Base-by-base conservation (phyloP, 129 eudicot species). In the Escallonia herrerae region DNA sequence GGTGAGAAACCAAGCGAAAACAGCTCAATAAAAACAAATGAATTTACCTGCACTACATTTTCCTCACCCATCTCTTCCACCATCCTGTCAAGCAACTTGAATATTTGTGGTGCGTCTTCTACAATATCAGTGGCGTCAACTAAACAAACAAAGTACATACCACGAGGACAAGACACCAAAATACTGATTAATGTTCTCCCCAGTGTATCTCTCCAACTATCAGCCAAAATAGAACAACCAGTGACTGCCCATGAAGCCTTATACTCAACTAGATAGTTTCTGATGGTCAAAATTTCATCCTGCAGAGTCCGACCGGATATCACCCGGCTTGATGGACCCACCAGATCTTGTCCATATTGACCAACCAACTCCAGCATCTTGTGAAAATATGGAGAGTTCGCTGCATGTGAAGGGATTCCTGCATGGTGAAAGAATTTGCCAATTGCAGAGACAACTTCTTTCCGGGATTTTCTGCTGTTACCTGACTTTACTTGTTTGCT, bases 11-110 rank as follows among this genome's bases (percentile, higher is more conserved):
- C 54, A 56, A 45, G 52, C 12, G 37, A 10, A 38, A 22, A 43
- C 38, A 51, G 60, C 65, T 40, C 7, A 70, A 65, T 14, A 53
- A 5, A 66, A 56, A 53, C 9, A 52, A n/a, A n/a, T 46, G 8
- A 69, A 15, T 37, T 56, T 76, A 87, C 97, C 97, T 91, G 97
- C 77, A 91, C 91, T 43, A 91, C 82, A 72, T 91, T 87, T 73
- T 91, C 97, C 82, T 87, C 97, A 2, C 97, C 97, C 86, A 83
- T 81, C 52, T 87, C 97, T 66, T 87, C 97, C 63, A 91, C 95
- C 74, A 83, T 85, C 74, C 77, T 83, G 79, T 91, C 91, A 39
- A 91, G 91, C 77, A 83, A 73, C 47, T 77, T 79, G 58, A 82
- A 91, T 49, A 91, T 75, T 76, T 69, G 73, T 10, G 74, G n/a